These are phyloP conservation scores for Penicillium thymicola DNA, from an alignment of 2,329 filamentous ascomycete genomes.

Conservation along the genomic window DNA sequence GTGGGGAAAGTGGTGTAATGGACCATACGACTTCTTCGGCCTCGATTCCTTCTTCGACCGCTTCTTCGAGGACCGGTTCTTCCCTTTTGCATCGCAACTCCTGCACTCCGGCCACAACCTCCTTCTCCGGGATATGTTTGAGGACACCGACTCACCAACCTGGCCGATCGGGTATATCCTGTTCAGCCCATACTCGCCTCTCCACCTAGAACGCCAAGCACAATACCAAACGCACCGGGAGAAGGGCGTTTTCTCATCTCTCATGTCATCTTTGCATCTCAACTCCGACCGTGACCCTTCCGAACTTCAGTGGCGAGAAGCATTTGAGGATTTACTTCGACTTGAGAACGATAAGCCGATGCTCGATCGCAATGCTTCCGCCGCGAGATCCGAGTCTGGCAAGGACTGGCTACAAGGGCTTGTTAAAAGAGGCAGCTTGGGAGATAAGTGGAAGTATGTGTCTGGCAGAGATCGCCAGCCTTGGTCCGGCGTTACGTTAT, in stretches of 20 bases:
- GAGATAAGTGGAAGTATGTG: conserved; percentile 38
- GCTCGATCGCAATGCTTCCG: conserved; percentile 32
- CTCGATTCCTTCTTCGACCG: conserved; percentile 37
- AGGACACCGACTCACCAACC: conserved; percentile 34
- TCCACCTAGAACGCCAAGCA: conserved; percentile 50
- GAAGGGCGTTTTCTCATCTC: conserved; percentile 32
- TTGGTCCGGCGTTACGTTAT: conserved; percentile 24
- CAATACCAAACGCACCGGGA: conserved; percentile 27
- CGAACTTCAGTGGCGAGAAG: conserved; percentile 52
- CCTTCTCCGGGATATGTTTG: conserved; percentile 32
- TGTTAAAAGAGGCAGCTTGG: conserved; percentile 42
- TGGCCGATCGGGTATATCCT: conserved; percentile 46
- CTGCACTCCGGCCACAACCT: conserved; percentile 29
- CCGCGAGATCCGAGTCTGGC: conserved; percentile 28
- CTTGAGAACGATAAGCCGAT: conserved; percentile 46
- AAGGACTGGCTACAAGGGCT: conserved; percentile 42
- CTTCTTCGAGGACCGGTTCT: conserved; percentile 30
- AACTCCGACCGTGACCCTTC: conserved; percentile 34
- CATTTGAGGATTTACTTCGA: conserved; percentile 58
- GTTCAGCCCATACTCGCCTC: conserved; percentile 54
- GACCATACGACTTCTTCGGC: conserved; percentile 27
- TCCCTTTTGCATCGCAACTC: conserved; percentile 28
- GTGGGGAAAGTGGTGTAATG: conserved; percentile 8
- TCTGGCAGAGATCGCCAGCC: conserved; percentile 21
- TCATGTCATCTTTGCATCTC: conserved; percentile 32